These are phyloP conservation scores for Metschnikowia drakensbergensis DNA, from an alignment of 805 yeast genomes.

Conservation along the genomic window DNA sequence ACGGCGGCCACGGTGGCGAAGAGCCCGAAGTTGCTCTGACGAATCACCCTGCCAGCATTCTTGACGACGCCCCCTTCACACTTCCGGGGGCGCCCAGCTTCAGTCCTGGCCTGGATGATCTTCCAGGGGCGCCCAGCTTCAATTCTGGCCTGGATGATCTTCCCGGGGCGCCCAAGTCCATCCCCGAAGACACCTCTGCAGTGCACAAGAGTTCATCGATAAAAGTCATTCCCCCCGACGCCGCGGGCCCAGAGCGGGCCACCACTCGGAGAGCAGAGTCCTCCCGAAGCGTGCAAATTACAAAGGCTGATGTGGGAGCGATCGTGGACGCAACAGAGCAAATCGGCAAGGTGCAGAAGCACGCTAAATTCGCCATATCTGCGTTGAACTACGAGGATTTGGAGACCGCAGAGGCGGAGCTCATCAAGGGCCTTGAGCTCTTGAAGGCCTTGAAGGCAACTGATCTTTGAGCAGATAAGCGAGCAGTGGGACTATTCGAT, in stretches of 20 bases:
- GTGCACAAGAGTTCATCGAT: conserved; percentile 39
- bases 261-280: not conserved
- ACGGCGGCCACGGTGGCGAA: not conserved
- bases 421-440: conserved; percentile 50
- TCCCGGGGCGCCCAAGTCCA: conserved; percentile 42
- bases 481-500: no score
- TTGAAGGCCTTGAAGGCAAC: conserved; percentile 19
- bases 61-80: conserved; percentile 7
- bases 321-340: conserved; percentile 54
- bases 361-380: conserved; percentile 71
- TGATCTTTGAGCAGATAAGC: not conserved
- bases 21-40: no score
- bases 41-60: no score
- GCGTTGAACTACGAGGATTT: conserved; percentile 77
- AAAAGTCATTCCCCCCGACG: conserved; percentile 30
- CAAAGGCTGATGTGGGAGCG: conserved; percentile 40
- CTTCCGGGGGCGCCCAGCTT: conserved; percentile 41
- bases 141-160: conserved; percentile 18
- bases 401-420: conserved; percentile 61
- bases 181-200: conserved; percentile 36
- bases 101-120: conserved; percentile 14
- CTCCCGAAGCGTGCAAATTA: conserved; percentile 9
- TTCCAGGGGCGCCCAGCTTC: not conserved
- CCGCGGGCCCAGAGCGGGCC: not conserved
- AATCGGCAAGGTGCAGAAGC: conserved; percentile 59